A percentile compares a stretch with the other conserved stretches of the same genome.
phyloP scores from a whole-genome alignment of 108 stramenopile genomes.

The Epipyxis sp. region DNA sequence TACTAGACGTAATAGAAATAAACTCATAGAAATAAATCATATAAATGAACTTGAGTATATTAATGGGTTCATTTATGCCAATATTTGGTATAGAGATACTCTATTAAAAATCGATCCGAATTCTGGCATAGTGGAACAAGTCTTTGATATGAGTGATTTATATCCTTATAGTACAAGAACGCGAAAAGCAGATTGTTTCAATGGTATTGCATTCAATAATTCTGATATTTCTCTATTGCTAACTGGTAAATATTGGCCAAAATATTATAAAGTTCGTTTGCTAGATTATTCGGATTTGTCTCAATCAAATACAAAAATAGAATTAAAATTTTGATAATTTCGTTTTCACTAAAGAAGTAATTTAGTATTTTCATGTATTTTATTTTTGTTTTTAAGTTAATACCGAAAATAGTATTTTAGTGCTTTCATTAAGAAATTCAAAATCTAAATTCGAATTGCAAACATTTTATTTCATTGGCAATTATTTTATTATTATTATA shows the following conservation, averaged over 20 bases:
- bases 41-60: constrained; percentile 46
- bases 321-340: too few relatives aligned
- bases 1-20: too few relatives aligned
- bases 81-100: constrained; percentile 46
- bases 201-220: constrained; percentile 47
- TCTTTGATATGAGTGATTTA: constrained; percentile 34
- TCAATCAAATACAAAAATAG: too few relatives aligned
- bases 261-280: constrained; percentile 22
- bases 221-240: constrained; percentile 37
- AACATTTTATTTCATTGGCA: too few relatives aligned
- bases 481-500: too few relatives aligned
- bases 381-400: too few relatives aligned
- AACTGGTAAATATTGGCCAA: constrained; percentile 38
- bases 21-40: neutral
- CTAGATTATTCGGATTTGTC: too few relatives aligned
- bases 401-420: too few relatives aligned
- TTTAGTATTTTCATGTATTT: too few relatives aligned
- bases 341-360: too few relatives aligned
- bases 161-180: constrained; percentile 26
- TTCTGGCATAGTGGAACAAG: constrained; percentile 31
- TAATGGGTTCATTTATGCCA: constrained; percentile 40
- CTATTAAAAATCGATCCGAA: constrained; percentile 37
- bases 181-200: constrained; percentile 33
- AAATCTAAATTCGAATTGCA: too few relatives aligned
- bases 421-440: too few relatives aligned